Percentiles rank a stretch among this genome's conserved stretches.
These are phyloP conservation scores for Nigrospora osmanthi DNA, from an alignment of 2,329 filamentous ascomycete species.

Conservation along the genomic window DNA sequence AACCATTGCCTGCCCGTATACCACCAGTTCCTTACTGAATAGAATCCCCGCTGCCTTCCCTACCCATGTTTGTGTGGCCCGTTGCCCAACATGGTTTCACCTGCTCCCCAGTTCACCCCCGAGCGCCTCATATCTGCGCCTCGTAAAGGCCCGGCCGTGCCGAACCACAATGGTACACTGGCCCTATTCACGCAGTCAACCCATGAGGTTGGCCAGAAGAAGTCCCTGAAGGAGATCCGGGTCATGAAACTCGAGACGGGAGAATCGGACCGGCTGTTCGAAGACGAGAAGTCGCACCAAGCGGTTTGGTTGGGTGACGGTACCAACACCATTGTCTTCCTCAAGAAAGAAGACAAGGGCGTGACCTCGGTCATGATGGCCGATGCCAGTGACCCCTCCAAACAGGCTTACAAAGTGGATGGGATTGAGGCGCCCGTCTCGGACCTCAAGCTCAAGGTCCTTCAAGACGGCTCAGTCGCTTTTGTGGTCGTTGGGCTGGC, in stretches of 20 bases:
- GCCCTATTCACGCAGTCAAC: slow-evolving; percentile 31
- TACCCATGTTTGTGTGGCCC: slow-evolving; percentile 2
- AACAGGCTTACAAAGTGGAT: slow-evolving; percentile 16
- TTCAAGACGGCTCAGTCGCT: slow-evolving; percentile 24
- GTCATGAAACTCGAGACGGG: slow-evolving; percentile 24
- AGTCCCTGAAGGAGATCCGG: slow-evolving; percentile 21
- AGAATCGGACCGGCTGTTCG: slow-evolving; percentile 14
- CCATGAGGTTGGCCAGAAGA: slow-evolving; percentile 21
- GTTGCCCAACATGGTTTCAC: no score
- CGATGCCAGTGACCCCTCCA: slow-evolving; percentile 10
- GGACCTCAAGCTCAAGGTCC: slow-evolving; percentile 22
- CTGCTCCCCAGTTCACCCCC: slow-evolving; percentile 18
- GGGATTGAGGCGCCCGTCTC: slow-evolving; percentile 23
- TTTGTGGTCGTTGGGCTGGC: slow-evolving; percentile 26
- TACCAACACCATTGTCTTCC: slow-evolving; percentile 21
- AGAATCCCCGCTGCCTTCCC: background rate
- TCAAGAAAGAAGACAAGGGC: slow-evolving; percentile 20
- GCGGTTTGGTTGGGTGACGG: slow-evolving; percentile 26
- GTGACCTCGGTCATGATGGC: slow-evolving; percentile 22
- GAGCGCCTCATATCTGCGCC: slow-evolving; percentile 22
- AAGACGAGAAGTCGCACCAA: slow-evolving; percentile 21
- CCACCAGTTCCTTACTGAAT: no score
- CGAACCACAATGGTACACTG: slow-evolving; percentile 30
- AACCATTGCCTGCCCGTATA: no score
- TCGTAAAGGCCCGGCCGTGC: slow-evolving; percentile 24